Base-by-base conservation (phyloP, 2,329 filamentous ascomycete genomes). In the Sphaerulina musiva region DNA sequence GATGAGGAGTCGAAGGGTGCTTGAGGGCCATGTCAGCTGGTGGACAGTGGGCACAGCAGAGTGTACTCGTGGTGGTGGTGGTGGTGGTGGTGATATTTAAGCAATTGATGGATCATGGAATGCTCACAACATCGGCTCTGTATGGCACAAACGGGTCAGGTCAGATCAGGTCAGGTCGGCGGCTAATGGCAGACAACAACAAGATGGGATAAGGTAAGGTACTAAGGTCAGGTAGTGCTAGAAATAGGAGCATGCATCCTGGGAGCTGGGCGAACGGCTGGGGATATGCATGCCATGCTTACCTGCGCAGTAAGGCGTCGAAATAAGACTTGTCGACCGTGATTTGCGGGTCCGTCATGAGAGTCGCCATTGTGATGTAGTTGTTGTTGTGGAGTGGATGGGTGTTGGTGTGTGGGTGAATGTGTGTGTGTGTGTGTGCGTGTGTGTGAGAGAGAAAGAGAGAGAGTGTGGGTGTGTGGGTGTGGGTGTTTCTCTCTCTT, bases 231-330 rank as follows among this genome's bases (percentile, higher is more conserved):
- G 14, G 14, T 17, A 17, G 14, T 17, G 14, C 14, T 17, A 17
- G 14, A 17, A 17, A 17, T 17, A 17, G 14, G 14, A 17, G 14
- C 14, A 17, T 17, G 14, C 14, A 17, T 17, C 14, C 14, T 17
- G 14, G 14, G 14, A 17, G 14, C 26, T 4, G 26, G 26, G 26
- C 26, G 26, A 4, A 26, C 26, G 4, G 26, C 26, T 26, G 26
- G 26, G 26, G 26, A 26, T 6, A 6, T 4, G 26, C 26, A 26
- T 26, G 26, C 26, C 48, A 49, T 73, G 64, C 78, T 78, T 58
- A 86, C 84, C 80, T 79, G 66, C 78, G 76, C 50, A 84, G 65
- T 45, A 86, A 73, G 54, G 80, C 79, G 63, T 85, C 78, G 62
- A 85, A 80, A 70, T 85, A 80, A 47, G 71, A 68, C 64, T 78